These are phyloP conservation scores for Xerocomus nothofagi DNA, from an alignment of 1,284 basidiomycete genomes.

Conservation along the genomic window DNA sequence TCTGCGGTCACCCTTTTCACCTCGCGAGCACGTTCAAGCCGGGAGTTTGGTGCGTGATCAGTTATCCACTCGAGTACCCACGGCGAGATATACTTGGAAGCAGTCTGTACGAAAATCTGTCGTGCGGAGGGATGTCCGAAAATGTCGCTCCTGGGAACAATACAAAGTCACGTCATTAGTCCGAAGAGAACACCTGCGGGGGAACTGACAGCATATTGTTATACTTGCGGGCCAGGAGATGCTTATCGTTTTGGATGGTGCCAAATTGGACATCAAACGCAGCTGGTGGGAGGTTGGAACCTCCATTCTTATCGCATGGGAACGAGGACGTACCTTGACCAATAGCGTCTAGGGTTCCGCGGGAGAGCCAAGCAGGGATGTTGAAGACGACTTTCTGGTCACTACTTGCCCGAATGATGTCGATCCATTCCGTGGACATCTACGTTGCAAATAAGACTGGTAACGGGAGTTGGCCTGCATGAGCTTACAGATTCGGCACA, in stretches of 20 bases:
- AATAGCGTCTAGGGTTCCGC: conserved; percentile 46
- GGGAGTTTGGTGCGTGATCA: conserved; percentile 37
- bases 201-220: conserved; percentile 36
- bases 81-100: conserved; percentile 21
- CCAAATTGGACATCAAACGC: conserved; percentile 46
- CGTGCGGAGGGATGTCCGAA: conserved; percentile 26
- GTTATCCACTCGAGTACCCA: conserved; percentile 39
- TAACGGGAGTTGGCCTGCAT: conserved; percentile 1
- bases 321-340: conserved; percentile 39
- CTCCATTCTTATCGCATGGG: not conserved
- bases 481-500: conserved; percentile 27
- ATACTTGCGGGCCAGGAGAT: conserved; percentile 37
- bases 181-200: conserved; percentile 4
- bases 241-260: conserved; percentile 36
- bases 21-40: conserved; percentile 38
- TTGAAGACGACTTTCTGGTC: conserved; percentile 42
- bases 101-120: conserved; percentile 23
- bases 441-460: conserved; percentile 26
- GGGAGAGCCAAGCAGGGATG: conserved; percentile 40
- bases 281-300: conserved; percentile 26
- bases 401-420: conserved; percentile 33
- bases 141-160: conserved; percentile 16
- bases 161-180: not conserved
- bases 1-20: conserved; percentile 27
- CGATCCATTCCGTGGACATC: conserved; percentile 49